Conservation (phyloP, 148 eudicot species). For the Silene conica region DNA sequence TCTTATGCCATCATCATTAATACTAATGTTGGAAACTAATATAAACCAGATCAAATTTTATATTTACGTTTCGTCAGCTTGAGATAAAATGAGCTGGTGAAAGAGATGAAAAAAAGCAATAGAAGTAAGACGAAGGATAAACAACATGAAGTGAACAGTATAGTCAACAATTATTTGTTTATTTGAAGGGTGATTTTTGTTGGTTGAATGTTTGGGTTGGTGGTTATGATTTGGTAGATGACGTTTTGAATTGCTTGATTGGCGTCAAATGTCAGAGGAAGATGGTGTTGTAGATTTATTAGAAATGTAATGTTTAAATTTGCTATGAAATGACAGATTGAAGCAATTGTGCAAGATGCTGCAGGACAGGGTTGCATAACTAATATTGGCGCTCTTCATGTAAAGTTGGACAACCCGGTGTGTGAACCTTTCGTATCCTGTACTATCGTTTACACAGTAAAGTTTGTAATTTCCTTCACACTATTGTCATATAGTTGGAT, state of each 20-base stretch:
- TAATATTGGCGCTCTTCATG: conserved; percentile 62
- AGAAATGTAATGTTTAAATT: conserved; percentile 18
- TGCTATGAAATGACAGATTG: conserved; percentile 53
- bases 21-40: not conserved
- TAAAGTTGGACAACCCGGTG: conserved; percentile 76
- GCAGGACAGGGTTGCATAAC: conserved; percentile 65
- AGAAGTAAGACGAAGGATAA: not conserved
- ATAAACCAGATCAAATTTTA: not conserved
- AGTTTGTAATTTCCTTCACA: not conserved
- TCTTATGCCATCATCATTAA: not conserved
- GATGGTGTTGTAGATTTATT: not conserved
- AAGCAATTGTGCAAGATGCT: conserved; percentile 73
- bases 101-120: not conserved
- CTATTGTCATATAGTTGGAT: not conserved
- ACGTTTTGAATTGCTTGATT: conserved; percentile 6
- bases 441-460: not conserved
- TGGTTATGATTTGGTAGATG: not conserved
- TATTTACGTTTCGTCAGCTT: not conserved
- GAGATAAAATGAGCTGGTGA: not conserved
- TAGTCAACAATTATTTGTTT: not conserved
- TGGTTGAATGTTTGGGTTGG: not conserved
- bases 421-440: conserved; percentile 11
- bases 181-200: not conserved
- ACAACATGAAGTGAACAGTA: not conserved
- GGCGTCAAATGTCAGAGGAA: not conserved